Conservation (phyloP, 78 protist species). For the Dictyostelium capitatum region DNA sequence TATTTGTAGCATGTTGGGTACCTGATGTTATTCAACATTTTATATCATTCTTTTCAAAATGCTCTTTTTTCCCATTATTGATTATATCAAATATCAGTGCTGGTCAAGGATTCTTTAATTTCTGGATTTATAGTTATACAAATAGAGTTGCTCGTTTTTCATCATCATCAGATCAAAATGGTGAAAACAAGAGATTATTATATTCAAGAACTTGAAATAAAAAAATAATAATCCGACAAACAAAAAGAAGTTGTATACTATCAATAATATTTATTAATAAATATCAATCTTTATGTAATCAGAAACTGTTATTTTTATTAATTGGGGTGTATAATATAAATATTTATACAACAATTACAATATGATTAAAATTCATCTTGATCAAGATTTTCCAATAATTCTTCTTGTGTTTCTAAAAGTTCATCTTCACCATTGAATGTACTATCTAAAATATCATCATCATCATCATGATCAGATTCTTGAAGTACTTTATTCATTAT, state of each 20-base stretch:
- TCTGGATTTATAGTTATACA: conserved; percentile 38
- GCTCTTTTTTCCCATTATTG: conserved; percentile 58
- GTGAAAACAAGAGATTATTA: conserved; percentile 23
- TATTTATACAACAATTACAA: neutral
- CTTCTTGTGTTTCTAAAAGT: neutral
- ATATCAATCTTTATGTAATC: too few relatives aligned
- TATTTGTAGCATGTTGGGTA: conserved; percentile 59
- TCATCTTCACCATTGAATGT: conserved; percentile 12
- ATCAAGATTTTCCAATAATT: neutral
- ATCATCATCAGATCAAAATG: neutral
- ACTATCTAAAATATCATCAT: neutral
- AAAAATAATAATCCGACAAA: neutral
- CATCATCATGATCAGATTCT: neutral
- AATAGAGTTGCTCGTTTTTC: conserved; percentile 3
- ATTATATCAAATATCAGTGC: conserved; percentile 55
- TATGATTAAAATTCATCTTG: conserved; percentile 21
- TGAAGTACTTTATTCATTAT: neutral
- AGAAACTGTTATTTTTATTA: too few relatives aligned
- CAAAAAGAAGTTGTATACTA: neutral
- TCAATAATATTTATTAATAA: too few relatives aligned
- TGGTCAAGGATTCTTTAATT: conserved; percentile 53
- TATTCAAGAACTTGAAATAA: neutral
- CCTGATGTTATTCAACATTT: conserved; percentile 74
- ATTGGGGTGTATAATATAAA: too few relatives aligned
- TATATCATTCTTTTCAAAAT: conserved; percentile 50